A percentile compares a stretch with the other conserved stretches of the same genome.
These are phyloP conservation scores for Phytopythium ostracodes DNA, from an alignment of 352 stramenopile species.

Conservation along the genomic window DNA sequence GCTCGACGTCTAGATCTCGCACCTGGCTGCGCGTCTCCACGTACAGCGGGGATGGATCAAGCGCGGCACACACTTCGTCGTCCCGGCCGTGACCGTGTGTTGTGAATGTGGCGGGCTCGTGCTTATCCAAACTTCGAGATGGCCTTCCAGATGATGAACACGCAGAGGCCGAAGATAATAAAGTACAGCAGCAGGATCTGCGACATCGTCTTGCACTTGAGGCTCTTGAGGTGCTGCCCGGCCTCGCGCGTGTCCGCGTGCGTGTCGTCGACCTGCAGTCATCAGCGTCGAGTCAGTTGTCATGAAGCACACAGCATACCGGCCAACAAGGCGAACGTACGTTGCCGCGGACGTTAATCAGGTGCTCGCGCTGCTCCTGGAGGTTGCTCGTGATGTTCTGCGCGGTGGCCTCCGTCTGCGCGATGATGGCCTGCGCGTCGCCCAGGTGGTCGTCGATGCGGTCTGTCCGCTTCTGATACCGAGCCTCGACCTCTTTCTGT, in stretches of 20 bases:
- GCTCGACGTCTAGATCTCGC: background rate
- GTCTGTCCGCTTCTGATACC: slow-evolving; percentile 72
- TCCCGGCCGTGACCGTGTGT: background rate
- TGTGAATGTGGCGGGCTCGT: background rate
- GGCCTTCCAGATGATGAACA: slow-evolving; percentile 68
- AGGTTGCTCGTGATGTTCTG: slow-evolving; percentile 72
- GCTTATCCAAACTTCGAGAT: slow-evolving; percentile 60
- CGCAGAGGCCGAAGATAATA: slow-evolving; percentile 66
- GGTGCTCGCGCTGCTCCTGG: slow-evolving; percentile 59
- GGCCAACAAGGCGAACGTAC: slow-evolving; percentile 5
- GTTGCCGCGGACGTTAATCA: slow-evolving; percentile 73
- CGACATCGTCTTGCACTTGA: slow-evolving; percentile 76
- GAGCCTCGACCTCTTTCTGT: slow-evolving; percentile 64
- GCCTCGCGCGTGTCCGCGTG: slow-evolving; percentile 73
- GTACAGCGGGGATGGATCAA: background rate
- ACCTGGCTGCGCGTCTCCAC: background rate
- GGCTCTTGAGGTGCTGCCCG: slow-evolving; percentile 60
- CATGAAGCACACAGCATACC: background rate
- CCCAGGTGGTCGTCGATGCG: slow-evolving; percentile 65
- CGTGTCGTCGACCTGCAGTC: slow-evolving; percentile 51
- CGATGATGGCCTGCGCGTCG: slow-evolving; percentile 68
- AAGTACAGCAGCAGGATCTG: slow-evolving; percentile 79
- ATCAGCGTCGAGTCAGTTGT: background rate
- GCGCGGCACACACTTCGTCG: background rate
- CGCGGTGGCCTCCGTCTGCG: slow-evolving; percentile 59